Percentiles rank a stretch among this genome's conserved stretches.
Conservation (phyloP, 257 asterid genomes). For the Catharanthus roseus region DNA sequence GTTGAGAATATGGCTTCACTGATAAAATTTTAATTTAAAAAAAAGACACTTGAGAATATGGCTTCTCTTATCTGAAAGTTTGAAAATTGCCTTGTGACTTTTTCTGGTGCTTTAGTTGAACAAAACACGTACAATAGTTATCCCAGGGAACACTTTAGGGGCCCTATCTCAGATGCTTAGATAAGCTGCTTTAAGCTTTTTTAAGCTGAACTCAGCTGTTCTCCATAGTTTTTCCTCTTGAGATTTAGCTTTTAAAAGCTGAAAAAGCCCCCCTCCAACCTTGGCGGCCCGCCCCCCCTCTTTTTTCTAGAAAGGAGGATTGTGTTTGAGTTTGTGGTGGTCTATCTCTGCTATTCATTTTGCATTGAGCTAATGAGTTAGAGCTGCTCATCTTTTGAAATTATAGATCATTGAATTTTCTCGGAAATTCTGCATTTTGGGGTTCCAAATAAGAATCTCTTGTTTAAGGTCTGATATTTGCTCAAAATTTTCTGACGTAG, state of each 20-base stretch:
- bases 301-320: not conserved
- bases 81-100: not conserved
- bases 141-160: too few relatives aligned
- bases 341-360: not conserved
- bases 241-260: too few relatives aligned
- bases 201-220: not conserved
- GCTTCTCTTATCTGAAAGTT: not conserved
- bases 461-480: conserved; percentile 9
- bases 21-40: too few relatives aligned
- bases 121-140: not conserved
- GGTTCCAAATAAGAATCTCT: not conserved
- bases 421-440: not conserved
- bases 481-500: conserved; percentile 29
- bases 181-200: too few relatives aligned
- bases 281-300: too few relatives aligned
- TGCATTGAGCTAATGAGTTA: not conserved
- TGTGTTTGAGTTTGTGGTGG: not conserved
- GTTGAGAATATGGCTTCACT: not conserved
- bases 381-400: not conserved
- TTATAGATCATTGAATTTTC: not conserved
- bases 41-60: not conserved
- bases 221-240: too few relatives aligned
- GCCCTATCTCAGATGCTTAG: too few relatives aligned
- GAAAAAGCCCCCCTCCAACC: too few relatives aligned
- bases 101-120: not conserved